Evolutionary conservation across 139 green algal species (phyloP), one percentile per base, ranked within the genome.

Genomic region (Coccomyxa sp.): DNA sequence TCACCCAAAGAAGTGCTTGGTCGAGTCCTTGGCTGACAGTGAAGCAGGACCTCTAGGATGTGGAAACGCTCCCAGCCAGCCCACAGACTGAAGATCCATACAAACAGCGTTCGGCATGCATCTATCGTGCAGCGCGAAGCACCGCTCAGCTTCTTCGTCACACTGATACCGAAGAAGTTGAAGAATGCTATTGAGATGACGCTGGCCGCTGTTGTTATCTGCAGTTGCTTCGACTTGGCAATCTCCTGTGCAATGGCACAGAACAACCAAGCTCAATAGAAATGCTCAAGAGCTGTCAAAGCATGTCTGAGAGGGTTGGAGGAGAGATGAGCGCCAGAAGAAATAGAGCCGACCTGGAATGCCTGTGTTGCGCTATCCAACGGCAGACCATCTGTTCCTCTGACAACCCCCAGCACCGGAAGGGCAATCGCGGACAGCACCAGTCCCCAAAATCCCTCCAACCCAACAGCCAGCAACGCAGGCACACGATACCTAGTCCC

Each of bases 11-110:
- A 25, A 71, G 63, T 71, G 63, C 63, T n/a, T n/a, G n/a, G n/a
- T n/a, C n/a, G n/a, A n/a, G n/a, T n/a, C n/a, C n/a, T n/a, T n/a
- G n/a, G n/a, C n/a, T 71, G 63, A 17, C 71, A 77, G 10, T 58
- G 68, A 7, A 51, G 38, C 38, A 51, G 38, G 38, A 89, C 87
- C 90, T 97, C 87, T 76, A 97, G 89, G 74, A 79, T 57, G 77
- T 95, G 92, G 90, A 96, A 95, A 13, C 21, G 67, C 90, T 98
- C 95, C 95, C 95, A 98, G 58, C 93, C 93, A n/a, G 92, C 57
- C 28, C 75, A 74, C 68, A 98, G 79, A 63, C 86, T 88, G 66
- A 93, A 91, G 28, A 95, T 79, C 95, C 94, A 97, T 51, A 98
- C 88, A 82, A 96, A 87, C 32, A 95, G 79, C 17, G 94, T 98